Percentiles rank a stretch among this genome's conserved stretches.
Evolutionary conservation across 345 rosid species (phyloP).

Genomic region (Brassica cretica): DNA sequence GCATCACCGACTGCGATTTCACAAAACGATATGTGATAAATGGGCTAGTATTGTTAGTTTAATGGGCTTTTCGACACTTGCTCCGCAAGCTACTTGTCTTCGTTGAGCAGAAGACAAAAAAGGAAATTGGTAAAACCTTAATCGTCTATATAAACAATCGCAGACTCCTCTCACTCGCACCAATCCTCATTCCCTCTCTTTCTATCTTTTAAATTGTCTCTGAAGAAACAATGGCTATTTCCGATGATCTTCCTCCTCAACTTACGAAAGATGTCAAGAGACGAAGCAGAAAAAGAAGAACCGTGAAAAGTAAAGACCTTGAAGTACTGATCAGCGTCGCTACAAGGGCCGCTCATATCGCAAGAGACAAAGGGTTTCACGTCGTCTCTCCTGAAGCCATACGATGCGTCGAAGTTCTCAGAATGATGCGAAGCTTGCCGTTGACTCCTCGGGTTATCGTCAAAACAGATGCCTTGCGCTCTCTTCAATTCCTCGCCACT

Average conservation of each 20-base stretch:
- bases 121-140: neutral
- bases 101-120: neutral
- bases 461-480: neutral
- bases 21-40: neutral
- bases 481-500: slow-evolving; percentile 9
- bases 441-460: neutral
- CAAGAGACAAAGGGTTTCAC: slow-evolving; percentile 26
- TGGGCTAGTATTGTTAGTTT: neutral
- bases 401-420: slow-evolving; percentile 10
- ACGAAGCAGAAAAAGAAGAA: neutral
- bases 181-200: neutral
- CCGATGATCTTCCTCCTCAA: slow-evolving; percentile 22
- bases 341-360: slow-evolving; percentile 19
- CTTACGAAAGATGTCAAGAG: neutral
- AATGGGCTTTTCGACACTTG: neutral
- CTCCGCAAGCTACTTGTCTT: neutral
- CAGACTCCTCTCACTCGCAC: neutral
- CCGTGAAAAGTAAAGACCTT: neutral
- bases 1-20: neutral
- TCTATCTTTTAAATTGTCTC: neutral
- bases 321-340: neutral
- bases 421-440: slow-evolving; percentile 22
- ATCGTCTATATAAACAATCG: neutral
- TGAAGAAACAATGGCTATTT: slow-evolving; percentile 2
- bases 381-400: slow-evolving; percentile 27